phyloP scores from a whole-genome alignment of 108 stramenopile genomes.

The Fistulifera solaris region DNA sequence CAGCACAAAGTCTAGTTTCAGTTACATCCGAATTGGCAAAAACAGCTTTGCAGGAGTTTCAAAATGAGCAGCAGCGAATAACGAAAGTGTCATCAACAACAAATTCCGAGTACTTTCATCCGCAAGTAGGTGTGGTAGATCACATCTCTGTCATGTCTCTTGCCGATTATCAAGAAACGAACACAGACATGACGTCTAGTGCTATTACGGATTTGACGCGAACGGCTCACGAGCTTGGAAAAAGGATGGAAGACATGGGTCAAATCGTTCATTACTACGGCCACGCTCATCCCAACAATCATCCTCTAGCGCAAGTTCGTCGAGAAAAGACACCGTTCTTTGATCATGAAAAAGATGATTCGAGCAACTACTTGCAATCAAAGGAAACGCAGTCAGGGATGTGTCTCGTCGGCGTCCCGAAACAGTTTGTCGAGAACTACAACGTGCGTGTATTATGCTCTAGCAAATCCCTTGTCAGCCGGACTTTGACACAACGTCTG shows the following conservation, averaged over 20 bases:
- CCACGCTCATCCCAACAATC: conserved; percentile 47
- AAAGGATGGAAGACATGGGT: conserved; percentile 17
- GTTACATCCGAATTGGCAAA: conserved; percentile 36
- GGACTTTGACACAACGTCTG: conserved; percentile 40
- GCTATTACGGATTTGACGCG: conserved; percentile 3
- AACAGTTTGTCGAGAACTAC: conserved; percentile 72
- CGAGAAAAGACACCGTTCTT: conserved; percentile 66
- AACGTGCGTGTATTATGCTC: conserved; percentile 37
- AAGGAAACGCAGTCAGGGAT: neutral
- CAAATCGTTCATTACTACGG: conserved; percentile 63
- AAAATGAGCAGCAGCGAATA: neutral
- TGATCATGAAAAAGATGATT: conserved; percentile 15
- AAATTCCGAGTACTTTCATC: conserved; percentile 29
- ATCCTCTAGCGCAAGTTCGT: conserved; percentile 52
- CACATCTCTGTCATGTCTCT: conserved; percentile 74
- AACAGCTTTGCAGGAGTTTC: conserved; percentile 7
- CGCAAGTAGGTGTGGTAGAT: conserved; percentile 73
- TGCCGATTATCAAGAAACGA: conserved; percentile 1
- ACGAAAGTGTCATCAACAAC: neutral
- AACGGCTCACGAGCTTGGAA: conserved; percentile 49
- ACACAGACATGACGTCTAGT: too few species aligned
- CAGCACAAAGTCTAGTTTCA: conserved; percentile 28
- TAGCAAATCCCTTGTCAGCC: conserved; percentile 8
- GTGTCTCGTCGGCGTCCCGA: conserved; percentile 53
- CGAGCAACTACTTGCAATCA: conserved; percentile 2